Base-by-base conservation (phyloP, 2,329 filamentous ascomycete genomes). In the Pseudogymnoascus sp. region DNA sequence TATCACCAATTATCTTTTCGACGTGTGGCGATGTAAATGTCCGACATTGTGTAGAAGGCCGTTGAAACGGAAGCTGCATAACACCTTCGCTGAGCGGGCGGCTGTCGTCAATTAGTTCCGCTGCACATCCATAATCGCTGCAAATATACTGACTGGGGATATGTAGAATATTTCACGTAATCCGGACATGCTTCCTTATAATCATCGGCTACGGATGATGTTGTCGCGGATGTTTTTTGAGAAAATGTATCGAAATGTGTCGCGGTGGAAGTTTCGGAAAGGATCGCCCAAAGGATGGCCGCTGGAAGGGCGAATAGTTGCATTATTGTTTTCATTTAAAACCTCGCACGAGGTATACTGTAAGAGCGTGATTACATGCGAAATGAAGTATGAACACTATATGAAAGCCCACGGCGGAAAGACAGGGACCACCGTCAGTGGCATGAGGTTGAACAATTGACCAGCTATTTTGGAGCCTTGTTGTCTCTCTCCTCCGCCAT, bases 11-110 rank as follows among this genome's bases (percentile, higher is more conserved):
- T 61, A 97, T 89, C 71, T 89, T 82, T 75, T 99, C 95, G 53
- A 97, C 96, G 3, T 89, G 82, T 23, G 89, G 84, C 0, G 93
- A 97, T 63, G 86, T 84, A 76, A 97, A 99, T 0, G 93, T 97
- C 67, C 95, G 90, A 75, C 95, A 99, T 73, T 85, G 83, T 63
- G 81, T 79, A 34, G 87, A 84, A 2, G 95, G 95, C 64, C 95
- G 84, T 74, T 99, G 95, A 75, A 86, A 97, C 0, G 95, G 92
- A 1, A 99, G 82, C 61, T 82, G 80, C 71, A 96, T 81, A 4
- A 89, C 89, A 0, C 95, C 95, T 18, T 87, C 80, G 75, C 91
- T 96, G 66, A 89, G 84, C 0, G 95, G 95, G 18, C 81, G 82
- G 74, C 92, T 96, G 66, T 10, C 2, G 7, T 50, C 42, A 23